These are phyloP conservation scores for Exophiala phaeomuriformis DNA, from an alignment of 2,329 filamentous ascomycete genomes.

Conservation along the genomic window DNA sequence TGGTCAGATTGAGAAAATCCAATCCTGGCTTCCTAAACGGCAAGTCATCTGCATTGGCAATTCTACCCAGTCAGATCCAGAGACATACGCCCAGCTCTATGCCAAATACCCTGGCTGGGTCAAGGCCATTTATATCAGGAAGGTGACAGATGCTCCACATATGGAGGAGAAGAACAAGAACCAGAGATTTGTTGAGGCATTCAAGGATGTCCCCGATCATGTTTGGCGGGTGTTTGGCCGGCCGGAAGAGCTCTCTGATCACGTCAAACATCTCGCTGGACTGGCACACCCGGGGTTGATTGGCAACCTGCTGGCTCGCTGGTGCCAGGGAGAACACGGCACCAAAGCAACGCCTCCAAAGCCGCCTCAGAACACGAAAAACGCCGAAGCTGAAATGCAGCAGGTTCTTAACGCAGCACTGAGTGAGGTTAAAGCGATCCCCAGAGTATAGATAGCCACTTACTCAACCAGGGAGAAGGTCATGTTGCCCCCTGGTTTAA, in stretches of 20 bases:
- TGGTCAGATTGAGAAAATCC: conserved; percentile 68
- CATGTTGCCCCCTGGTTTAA: background rate
- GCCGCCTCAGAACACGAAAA: background rate
- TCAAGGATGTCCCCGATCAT: conserved; percentile 61
- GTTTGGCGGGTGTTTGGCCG: conserved; percentile 79
- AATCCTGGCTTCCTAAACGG: conserved; percentile 67
- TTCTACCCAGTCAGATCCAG: conserved; percentile 84
- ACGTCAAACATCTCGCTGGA: conserved; percentile 23
- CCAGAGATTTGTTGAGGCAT: conserved; percentile 73
- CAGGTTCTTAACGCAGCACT: too few relatives aligned
- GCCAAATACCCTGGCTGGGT: conserved; percentile 67
- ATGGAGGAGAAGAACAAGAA: conserved; percentile 68
- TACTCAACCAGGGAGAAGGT: background rate
- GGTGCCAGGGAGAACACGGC: conserved; percentile 18
- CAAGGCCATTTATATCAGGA: conserved; percentile 74
- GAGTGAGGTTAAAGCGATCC: too few relatives aligned
- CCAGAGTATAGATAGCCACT: too few relatives aligned
- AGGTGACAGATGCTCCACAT: conserved; percentile 67
- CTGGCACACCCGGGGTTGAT: conserved; percentile 18
- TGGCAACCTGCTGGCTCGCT: conserved; percentile 15
- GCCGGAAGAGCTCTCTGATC: conserved; percentile 54
- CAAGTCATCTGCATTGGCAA: conserved; percentile 83
- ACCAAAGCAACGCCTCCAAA: background rate
- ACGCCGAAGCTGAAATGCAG: too few relatives aligned
- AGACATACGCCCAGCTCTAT: conserved; percentile 76